phyloP scores from a whole-genome alignment of 1,139 yeast species.

The Protomyces inundatus region DNA sequence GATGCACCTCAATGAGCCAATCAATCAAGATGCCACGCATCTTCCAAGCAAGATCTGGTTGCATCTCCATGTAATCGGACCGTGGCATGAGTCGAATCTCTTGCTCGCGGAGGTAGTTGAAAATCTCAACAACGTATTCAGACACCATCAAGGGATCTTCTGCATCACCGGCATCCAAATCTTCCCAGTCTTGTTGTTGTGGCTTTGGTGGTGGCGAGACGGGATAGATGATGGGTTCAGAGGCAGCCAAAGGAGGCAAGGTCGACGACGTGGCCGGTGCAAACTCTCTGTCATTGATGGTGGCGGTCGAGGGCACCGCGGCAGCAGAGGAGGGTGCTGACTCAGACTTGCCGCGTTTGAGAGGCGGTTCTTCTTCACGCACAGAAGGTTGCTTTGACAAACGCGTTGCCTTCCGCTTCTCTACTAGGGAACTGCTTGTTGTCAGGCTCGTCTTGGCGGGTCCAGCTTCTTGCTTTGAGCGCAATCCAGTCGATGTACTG shows the following conservation, averaged over 20 bases:
- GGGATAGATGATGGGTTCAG: neutral
- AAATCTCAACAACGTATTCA: constrained; percentile 85
- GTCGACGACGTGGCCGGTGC: neutral
- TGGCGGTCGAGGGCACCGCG: neutral
- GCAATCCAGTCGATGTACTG: neutral
- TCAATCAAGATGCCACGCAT: constrained; percentile 88
- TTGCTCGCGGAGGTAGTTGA: constrained; percentile 66
- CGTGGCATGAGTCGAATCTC: constrained; percentile 69
- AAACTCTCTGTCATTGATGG: neutral
- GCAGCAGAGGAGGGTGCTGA: constrained; percentile 5
- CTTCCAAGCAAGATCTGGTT: constrained; percentile 70
- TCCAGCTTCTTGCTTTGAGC: neutral
- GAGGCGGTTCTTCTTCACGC: constrained; percentile 21
- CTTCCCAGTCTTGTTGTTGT: constrained; percentile 60
- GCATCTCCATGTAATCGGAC: constrained; percentile 66
- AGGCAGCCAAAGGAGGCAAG: neutral
- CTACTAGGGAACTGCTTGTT: neutral
- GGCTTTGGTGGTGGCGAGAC: neutral
- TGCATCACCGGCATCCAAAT: constrained; percentile 80
- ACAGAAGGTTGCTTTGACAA: neutral
- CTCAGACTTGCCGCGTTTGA: constrained; percentile 25
- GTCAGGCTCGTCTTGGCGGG: constrained; percentile 8
- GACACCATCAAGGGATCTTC: constrained; percentile 94
- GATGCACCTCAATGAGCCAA: constrained; percentile 92
- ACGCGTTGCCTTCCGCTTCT: constrained; percentile 16